Percentiles rank a stretch among this genome's conserved stretches.
Evolutionary conservation across 352 stramenopile species (phyloP).

Genomic region (Peronospora belbahrii): DNA sequence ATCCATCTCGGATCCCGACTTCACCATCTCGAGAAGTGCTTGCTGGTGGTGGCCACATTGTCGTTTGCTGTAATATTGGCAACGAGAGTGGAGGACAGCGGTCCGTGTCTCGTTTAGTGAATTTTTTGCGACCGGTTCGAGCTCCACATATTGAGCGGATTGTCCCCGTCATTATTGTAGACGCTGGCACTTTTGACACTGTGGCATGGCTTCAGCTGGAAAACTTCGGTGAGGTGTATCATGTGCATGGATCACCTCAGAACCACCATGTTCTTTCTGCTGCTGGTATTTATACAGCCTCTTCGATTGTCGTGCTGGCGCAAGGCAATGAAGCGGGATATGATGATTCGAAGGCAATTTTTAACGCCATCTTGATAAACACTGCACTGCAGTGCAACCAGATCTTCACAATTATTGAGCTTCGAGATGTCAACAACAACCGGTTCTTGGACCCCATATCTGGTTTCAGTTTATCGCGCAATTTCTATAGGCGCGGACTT

Average conservation of each 20-base stretch:
- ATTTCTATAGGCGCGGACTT: slow-evolving; percentile 14
- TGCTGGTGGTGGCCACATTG: slow-evolving; percentile 52
- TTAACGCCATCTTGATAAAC: slow-evolving; percentile 81
- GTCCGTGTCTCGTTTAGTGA: slow-evolving; percentile 57
- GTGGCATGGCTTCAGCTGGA: slow-evolving; percentile 60
- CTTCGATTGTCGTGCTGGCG: slow-evolving; percentile 70
- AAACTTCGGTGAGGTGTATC: slow-evolving; percentile 70
- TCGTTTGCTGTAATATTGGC: slow-evolving; percentile 74
- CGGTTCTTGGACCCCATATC: slow-evolving; percentile 68
- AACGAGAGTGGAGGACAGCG: slow-evolving; percentile 50
- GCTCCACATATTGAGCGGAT: slow-evolving; percentile 57
- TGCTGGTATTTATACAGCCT: slow-evolving; percentile 75
- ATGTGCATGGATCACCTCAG: slow-evolving; percentile 69
- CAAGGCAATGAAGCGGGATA: slow-evolving; percentile 67
- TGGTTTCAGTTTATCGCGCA: slow-evolving; percentile 38
- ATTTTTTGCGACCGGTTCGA: slow-evolving; percentile 67
- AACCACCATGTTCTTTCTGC: slow-evolving; percentile 58
- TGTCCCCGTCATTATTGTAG: slow-evolving; percentile 70
- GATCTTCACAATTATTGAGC: slow-evolving; percentile 83
- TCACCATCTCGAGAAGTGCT: slow-evolving; percentile 40
- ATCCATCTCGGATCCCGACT: slow-evolving; percentile 29
- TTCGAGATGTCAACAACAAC: slow-evolving; percentile 80
- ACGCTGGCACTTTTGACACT: slow-evolving; percentile 54
- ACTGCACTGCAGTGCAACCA: slow-evolving; percentile 49
- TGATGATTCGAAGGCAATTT: slow-evolving; percentile 81